phyloP scores from a whole-genome alignment of 768 basidiomycete species.

The Serendipita sp. region DNA sequence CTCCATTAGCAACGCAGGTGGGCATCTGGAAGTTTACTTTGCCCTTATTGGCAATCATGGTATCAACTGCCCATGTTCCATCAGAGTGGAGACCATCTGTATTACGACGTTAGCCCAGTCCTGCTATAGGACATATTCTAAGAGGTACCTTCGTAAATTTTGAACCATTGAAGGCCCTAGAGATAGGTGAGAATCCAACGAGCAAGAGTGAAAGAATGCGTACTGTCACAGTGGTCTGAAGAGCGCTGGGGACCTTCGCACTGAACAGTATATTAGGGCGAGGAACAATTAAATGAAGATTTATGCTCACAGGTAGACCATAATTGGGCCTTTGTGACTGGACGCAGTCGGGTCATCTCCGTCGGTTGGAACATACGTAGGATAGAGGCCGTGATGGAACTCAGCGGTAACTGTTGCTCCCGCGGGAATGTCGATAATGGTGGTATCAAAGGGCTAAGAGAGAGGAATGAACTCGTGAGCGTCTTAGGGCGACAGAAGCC shows the following conservation, averaged over 20 bases:
- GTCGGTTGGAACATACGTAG: slow-evolving; percentile 31
- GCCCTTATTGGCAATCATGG: slow-evolving; percentile 32
- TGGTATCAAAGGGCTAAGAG: slow-evolving; percentile 11
- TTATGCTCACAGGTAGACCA: slow-evolving; percentile 31
- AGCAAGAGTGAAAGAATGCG: background rate
- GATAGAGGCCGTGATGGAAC: slow-evolving; percentile 32
- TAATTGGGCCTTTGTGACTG: slow-evolving; percentile 36
- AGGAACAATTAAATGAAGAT: background rate
- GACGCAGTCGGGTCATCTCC: slow-evolving; percentile 33
- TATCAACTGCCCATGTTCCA: slow-evolving; percentile 30
- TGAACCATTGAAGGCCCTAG: slow-evolving; percentile 34
- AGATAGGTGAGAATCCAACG: background rate
- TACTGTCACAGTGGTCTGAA: slow-evolving; percentile 28
- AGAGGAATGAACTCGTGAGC: background rate
- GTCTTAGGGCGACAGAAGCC: slow-evolving; percentile 12
- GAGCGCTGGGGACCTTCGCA: slow-evolving; percentile 30
- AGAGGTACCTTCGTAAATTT: slow-evolving; percentile 28
- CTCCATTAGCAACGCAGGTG: slow-evolving; percentile 28
- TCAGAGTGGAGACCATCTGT: slow-evolving; percentile 3
- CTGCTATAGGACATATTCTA: background rate
- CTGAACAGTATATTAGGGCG: slow-evolving; percentile 17
- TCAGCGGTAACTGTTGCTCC: slow-evolving; percentile 39
- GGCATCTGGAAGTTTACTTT: slow-evolving; percentile 36
- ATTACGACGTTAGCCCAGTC: background rate
- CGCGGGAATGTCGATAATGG: slow-evolving; percentile 33